Conservation (phyloP, 768 basidiomycete genomes). For the Hysterangium stoloniferum region DNA sequence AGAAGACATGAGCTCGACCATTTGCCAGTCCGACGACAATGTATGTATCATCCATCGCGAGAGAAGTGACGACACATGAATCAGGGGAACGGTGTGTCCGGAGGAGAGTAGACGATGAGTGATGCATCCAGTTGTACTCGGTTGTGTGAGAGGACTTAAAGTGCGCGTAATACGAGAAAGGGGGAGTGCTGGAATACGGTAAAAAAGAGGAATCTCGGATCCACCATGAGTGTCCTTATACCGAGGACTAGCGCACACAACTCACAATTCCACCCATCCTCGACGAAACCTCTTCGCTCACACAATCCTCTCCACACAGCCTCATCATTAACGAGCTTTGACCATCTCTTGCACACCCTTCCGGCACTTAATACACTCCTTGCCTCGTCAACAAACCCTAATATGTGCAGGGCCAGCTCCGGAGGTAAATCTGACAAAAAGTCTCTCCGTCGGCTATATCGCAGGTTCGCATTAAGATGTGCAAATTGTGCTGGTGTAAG, state of each 20-base stretch:
- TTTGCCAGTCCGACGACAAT: constrained; percentile 88
- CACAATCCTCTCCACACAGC: constrained; percentile 78
- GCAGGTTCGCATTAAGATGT: background rate
- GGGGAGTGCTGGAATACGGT: background rate
- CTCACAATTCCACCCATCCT: background rate
- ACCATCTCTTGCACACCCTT: constrained; percentile 69
- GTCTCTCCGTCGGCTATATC: constrained; percentile 1
- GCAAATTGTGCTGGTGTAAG: constrained; percentile 1
- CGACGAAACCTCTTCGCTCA: constrained; percentile 39
- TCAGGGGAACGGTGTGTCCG: constrained; percentile 51
- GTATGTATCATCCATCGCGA: constrained; percentile 76
- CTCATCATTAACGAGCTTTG: constrained; percentile 61
- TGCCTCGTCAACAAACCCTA: constrained; percentile 72
- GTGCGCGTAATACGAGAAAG: constrained; percentile 56
- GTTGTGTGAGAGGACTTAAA: constrained; percentile 67
- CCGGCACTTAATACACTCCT: constrained; percentile 59
- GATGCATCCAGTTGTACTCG: constrained; percentile 78
- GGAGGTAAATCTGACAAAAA: constrained; percentile 46
- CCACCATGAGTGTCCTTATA: background rate
- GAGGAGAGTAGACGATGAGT: constrained; percentile 67
- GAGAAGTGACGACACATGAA: constrained; percentile 73
- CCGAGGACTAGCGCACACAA: background rate
- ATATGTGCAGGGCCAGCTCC: constrained; percentile 70
- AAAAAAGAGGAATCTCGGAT: background rate
- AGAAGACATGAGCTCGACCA: constrained; percentile 78